Base-by-base conservation (phyloP, 495 filamentous ascomycete genomes). In the Rostrohypoxylon terebratum region DNA sequence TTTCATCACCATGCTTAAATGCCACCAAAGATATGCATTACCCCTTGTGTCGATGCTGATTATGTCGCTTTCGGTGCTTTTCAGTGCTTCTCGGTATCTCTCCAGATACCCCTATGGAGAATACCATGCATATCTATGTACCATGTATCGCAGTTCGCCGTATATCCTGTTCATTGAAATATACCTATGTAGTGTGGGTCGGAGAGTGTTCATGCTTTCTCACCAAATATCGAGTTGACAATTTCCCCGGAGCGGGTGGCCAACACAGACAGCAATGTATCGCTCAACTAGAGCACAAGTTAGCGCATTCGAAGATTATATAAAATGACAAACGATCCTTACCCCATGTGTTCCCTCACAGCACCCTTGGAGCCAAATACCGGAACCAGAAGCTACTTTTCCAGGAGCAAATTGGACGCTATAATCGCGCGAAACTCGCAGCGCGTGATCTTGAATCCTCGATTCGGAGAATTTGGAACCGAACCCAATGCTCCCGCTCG, bases 311-410 rank as follows among this genome's bases (percentile, higher is more conserved):
- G 11, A 34, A 34, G 7, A n/a, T 5, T n/a, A 20, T 2, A 48
- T 5, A 11, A n/a, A 18, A 16, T 4, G 20, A 18, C 13, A 47
- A 58, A 28, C 13, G 59, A 23, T 87, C 90, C 90, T 87, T 84
- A 94, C 91, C 38, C 96, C 96, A 78, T 98, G 96, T 28, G 93
- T 97, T 66, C 85, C 88, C 81, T 99, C 94, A 75, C 94, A 96
- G 79, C 94, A 98, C 1, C 96, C 96, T 80, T 98, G 96, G 68
- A 99, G 83, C 94, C 93, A 99, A 34, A 98, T 86, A 10, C 94
- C 94, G n/a, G 83, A 84, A 1, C 81, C 83, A 7, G 88, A 86
- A 13, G 90, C 83, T 28, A 97, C 91, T 68, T 87, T 87, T 23
- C 85, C 87, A 7, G 84, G 81, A 23, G 89, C 84, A 71, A 94